These are phyloP conservation scores for Euryodendron excelsum DNA, from an alignment of 148 eudicot genomes.

Conservation along the genomic window DNA sequence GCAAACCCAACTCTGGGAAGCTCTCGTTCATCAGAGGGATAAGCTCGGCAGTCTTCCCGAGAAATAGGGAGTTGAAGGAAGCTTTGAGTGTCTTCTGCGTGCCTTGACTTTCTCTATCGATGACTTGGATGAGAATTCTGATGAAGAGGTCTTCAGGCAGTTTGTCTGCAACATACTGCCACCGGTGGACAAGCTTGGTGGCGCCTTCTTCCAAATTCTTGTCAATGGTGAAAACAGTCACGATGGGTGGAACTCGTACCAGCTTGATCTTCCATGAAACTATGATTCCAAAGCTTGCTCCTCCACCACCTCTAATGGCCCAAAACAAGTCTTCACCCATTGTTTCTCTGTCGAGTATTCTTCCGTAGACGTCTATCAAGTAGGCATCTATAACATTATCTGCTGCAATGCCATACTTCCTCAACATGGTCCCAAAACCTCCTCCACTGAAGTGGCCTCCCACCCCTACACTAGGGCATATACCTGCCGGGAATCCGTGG, in stretches of 20 bases:
- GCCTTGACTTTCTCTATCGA: neutral
- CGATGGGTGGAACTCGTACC: too few relatives aligned
- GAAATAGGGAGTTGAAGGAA: neutral
- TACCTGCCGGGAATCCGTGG: slow-evolving; percentile 25
- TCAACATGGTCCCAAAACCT: slow-evolving; percentile 22
- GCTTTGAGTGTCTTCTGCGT: neutral
- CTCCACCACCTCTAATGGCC: too few relatives aligned
- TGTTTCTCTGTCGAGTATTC: too few relatives aligned
- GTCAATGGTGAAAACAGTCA: too few relatives aligned
- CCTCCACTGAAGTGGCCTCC: slow-evolving; percentile 36
- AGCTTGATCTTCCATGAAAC: too few relatives aligned
- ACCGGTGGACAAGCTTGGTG: slow-evolving; percentile 7
- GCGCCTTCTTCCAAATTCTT: too few relatives aligned
- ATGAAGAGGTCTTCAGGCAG: slow-evolving; percentile 7
- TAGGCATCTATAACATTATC: slow-evolving; percentile 31
- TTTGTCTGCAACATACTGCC: slow-evolving; percentile 6
- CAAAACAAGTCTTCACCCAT: too few relatives aligned
- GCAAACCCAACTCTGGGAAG: slow-evolving; percentile 13
- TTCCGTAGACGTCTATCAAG: slow-evolving; percentile 15
- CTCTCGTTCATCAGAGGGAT: slow-evolving; percentile 3
- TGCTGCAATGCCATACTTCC: slow-evolving; percentile 29
- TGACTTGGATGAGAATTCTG: slow-evolving; percentile 1
- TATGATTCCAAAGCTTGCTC: neutral
- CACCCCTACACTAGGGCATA: slow-evolving; percentile 29
- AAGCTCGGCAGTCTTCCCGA: neutral